Percentiles rank a stretch among this genome's conserved stretches.
phyloP scores from a whole-genome alignment of 257 asterid genomes.

The Capsicum baccatum region DNA sequence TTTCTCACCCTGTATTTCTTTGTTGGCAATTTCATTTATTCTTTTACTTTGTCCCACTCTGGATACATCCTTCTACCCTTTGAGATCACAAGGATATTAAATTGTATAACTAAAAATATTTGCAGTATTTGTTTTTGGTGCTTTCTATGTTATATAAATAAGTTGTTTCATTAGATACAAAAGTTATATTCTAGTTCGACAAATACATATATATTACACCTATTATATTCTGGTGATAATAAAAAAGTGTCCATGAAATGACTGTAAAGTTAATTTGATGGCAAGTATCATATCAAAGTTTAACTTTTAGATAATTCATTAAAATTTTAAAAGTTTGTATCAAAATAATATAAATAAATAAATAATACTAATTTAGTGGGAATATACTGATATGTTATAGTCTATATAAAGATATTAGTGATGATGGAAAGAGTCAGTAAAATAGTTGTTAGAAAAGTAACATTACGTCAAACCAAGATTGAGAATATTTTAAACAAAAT shows the following conservation, averaged over 20 bases:
- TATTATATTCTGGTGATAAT: neutral
- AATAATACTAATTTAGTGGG: too few species aligned
- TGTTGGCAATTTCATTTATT: slow-evolving; percentile 36
- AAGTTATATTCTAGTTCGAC: neutral
- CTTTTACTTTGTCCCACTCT: slow-evolving; percentile 46
- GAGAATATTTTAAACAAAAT: neutral
- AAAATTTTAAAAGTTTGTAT: too few species aligned
- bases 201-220: too few species aligned
- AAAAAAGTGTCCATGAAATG: neutral
- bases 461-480: neutral
- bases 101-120: neutral
- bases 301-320: too few species aligned
- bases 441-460: neutral
- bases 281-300: neutral
- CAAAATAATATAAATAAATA: too few species aligned
- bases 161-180: neutral
- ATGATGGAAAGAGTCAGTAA: neutral
- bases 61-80: slow-evolving; percentile 55
- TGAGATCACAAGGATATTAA: slow-evolving; percentile 25
- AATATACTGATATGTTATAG: too few species aligned
- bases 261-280: neutral
- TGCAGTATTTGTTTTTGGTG: neutral
- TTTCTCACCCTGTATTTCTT: neutral
- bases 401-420: neutral
- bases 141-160: neutral